Conservation (phyloP, 306 rosid species). For the Gynostemma pentaphyllum region DNA sequence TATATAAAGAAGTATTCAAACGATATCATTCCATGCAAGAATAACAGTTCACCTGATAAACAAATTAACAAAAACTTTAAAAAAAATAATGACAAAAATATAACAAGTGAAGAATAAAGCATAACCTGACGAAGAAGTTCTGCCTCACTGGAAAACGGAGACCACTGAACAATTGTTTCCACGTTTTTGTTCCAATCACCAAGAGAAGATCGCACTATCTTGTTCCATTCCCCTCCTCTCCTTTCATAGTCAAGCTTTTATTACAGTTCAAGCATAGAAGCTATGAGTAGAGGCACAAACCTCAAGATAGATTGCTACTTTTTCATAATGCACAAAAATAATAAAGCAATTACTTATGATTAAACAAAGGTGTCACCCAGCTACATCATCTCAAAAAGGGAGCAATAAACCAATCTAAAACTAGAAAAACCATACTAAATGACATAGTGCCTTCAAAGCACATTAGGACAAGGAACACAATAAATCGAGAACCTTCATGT, state of each 20-base stretch:
- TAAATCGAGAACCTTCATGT: neutral
- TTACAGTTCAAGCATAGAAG: slow-evolving; percentile 12
- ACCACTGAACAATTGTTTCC: slow-evolving; percentile 74
- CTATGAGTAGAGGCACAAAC: slow-evolving; percentile 21
- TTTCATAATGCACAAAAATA: neutral
- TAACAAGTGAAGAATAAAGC: slow-evolving; percentile 3
- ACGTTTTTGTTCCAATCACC: slow-evolving; percentile 64
- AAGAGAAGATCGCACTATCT: slow-evolving; percentile 45
- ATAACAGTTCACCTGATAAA: neutral
- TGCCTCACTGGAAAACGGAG: slow-evolving; percentile 68
- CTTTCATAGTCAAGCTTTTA: slow-evolving; percentile 76
- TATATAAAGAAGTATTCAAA: neutral
- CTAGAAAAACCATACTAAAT: neutral
- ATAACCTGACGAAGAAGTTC: slow-evolving; percentile 66
- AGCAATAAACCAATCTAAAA: neutral
- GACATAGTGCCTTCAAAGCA: neutral
- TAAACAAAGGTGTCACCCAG: neutral
- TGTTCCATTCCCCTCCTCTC: slow-evolving; percentile 43
- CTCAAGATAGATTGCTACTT: slow-evolving; percentile 5
- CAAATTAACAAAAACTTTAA: neutral
- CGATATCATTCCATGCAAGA: neutral
- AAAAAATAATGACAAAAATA: neutral
- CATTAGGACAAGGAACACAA: neutral
- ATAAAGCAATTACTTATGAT: neutral
- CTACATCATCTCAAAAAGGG: neutral